Conservation (phyloP, 306 rosid genomes). For the Vicia sativa region DNA sequence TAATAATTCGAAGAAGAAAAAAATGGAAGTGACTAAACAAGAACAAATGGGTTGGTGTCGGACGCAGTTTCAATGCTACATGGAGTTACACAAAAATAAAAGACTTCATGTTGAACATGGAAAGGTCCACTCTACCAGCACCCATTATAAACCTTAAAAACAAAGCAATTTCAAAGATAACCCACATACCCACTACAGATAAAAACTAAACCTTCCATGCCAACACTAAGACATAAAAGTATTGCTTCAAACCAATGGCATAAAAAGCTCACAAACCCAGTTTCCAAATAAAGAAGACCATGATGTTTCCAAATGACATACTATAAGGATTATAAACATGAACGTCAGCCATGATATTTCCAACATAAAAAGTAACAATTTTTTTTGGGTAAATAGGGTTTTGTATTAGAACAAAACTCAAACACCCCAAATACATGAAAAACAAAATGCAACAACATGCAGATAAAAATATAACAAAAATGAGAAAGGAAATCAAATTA, state of each 20-base stretch:
- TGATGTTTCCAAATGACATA: too few relatives aligned
- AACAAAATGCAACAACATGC: slow-evolving; percentile 39
- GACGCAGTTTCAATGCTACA: not conserved
- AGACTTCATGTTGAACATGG: slow-evolving; percentile 55
- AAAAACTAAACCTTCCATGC: slow-evolving; percentile 42
- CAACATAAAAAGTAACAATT: slow-evolving; percentile 14
- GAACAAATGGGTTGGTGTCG: not conserved
- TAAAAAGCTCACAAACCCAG: slow-evolving; percentile 40
- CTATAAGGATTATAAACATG: not conserved
- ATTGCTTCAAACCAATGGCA: slow-evolving; percentile 54
- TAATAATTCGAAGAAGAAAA: not conserved
- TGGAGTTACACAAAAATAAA: slow-evolving; percentile 32
- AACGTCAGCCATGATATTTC: not conserved
- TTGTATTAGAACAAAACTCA: slow-evolving; percentile 9
- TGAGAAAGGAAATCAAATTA: slow-evolving; percentile 29
- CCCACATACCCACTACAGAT: slow-evolving; percentile 10
- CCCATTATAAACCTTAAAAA: slow-evolving; percentile 65
- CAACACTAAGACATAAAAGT: slow-evolving; percentile 33
- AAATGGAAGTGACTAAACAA: not conserved
- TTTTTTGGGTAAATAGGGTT: slow-evolving; percentile 31
- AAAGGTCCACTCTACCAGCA: slow-evolving; percentile 69
- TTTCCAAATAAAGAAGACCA: slow-evolving; percentile 17
- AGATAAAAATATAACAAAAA: not conserved
- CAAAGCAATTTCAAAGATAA: slow-evolving; percentile 57
- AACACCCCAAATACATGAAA: slow-evolving; percentile 28